Evolutionary conservation across 2,329 filamentous ascomycete genomes (phyloP).

Genomic region (Alternaria novae-zelandiae): DNA sequence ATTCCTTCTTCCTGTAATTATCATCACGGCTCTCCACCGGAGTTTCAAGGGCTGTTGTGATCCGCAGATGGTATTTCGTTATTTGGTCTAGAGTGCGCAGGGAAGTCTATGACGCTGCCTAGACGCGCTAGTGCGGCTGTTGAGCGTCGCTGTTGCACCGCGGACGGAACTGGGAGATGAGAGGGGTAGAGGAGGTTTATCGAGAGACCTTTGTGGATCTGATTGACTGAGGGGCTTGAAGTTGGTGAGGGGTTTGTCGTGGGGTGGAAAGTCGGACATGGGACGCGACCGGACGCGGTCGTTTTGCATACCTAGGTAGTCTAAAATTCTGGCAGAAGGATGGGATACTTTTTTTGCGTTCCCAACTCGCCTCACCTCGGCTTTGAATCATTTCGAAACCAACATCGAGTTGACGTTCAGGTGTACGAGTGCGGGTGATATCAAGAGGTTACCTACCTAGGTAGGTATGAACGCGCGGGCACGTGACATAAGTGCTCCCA

Average conservation of each 20-base stretch:
- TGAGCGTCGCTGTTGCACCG: not conserved
- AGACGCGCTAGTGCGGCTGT: slow-evolving; percentile 6
- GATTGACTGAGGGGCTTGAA: not conserved
- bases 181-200: not conserved
- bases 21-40: slow-evolving; percentile 31
- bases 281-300: not conserved
- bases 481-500: not conserved
- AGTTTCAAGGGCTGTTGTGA: not conserved
- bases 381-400: not conserved
- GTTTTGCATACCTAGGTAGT: not conserved
- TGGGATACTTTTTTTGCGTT: not conserved
- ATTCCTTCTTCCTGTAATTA: slow-evolving; percentile 1
- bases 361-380: not conserved
- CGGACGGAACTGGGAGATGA: not conserved
- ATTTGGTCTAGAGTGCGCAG: not conserved
- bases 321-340: not conserved
- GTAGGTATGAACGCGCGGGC: not conserved
- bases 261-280: not conserved
- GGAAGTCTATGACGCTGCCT: slow-evolving; percentile 19
- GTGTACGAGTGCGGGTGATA: not conserved
- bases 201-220: not conserved
- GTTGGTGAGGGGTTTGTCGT: not conserved
- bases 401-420: not conserved
- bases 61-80: not conserved
- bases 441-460: not conserved